These are phyloP conservation scores for Trichocladium antarcticum DNA, from an alignment of 495 filamentous ascomycete genomes.

Conservation along the genomic window DNA sequence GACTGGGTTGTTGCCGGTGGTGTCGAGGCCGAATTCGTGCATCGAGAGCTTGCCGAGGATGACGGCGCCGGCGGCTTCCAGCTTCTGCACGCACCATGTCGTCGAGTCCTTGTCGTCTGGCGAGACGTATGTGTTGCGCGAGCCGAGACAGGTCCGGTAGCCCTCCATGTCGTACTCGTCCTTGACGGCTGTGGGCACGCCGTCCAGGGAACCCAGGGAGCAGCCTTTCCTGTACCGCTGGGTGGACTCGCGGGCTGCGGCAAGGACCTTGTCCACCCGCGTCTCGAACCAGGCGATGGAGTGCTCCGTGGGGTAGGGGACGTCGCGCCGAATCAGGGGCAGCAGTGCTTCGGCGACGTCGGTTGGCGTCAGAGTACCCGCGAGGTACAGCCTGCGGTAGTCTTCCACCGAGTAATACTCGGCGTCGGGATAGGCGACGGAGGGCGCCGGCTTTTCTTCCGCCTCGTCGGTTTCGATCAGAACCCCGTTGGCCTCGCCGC, in stretches of 20 bases:
- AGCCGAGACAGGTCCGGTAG: slow-evolving; percentile 55
- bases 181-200: slow-evolving; percentile 49
- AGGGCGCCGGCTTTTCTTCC: slow-evolving; percentile 1
- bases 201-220: slow-evolving; percentile 58
- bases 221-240: slow-evolving; percentile 50
- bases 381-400: slow-evolving; percentile 56
- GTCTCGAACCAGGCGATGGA: slow-evolving; percentile 55
- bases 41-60: slow-evolving; percentile 72
- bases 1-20: slow-evolving; percentile 71
- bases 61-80: slow-evolving; percentile 62
- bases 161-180: slow-evolving; percentile 60
- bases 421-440: slow-evolving; percentile 20
- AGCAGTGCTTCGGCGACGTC: slow-evolving; percentile 56
- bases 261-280: slow-evolving; percentile 46
- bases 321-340: slow-evolving; percentile 54
- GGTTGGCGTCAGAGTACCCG: slow-evolving; percentile 54
- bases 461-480: not conserved
- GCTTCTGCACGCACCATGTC: slow-evolving; percentile 61
- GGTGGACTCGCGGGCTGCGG: slow-evolving; percentile 56
- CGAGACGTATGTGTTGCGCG: slow-evolving; percentile 30
- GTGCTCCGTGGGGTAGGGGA: slow-evolving; percentile 41
- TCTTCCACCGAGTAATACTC: slow-evolving; percentile 55
- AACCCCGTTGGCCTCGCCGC: slow-evolving; percentile 4
- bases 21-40: slow-evolving; percentile 75
- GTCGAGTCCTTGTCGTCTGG: slow-evolving; percentile 37